These are phyloP conservation scores for Clonostachys solani DNA, from an alignment of 2,329 filamentous ascomycete species.

Conservation along the genomic window DNA sequence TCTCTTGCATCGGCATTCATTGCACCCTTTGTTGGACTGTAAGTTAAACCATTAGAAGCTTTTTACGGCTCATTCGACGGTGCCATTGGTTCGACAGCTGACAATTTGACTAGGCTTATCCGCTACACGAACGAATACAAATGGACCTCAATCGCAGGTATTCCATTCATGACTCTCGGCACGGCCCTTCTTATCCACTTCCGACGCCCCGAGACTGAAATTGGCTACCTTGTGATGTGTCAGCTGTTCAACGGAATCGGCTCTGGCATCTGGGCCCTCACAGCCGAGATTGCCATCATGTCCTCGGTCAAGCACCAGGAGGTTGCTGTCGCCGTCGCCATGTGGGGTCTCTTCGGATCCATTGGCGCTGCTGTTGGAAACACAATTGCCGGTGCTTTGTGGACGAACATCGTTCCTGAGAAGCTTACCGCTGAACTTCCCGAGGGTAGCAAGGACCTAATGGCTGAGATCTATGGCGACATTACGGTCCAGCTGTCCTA, in stretches of 20 bases:
- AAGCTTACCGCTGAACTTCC: slow-evolving; percentile 33
- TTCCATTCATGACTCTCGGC: slow-evolving; percentile 30
- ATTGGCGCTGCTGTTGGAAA: slow-evolving; percentile 52
- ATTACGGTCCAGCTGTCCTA: slow-evolving; percentile 45
- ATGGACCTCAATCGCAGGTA: slow-evolving; percentile 24
- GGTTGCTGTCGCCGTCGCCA: slow-evolving; percentile 49
- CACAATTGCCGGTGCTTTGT: slow-evolving; percentile 56
- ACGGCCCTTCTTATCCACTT: slow-evolving; percentile 33
- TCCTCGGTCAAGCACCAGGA: slow-evolving; percentile 48
- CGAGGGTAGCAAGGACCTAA: slow-evolving; percentile 23
- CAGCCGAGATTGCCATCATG: slow-evolving; percentile 49
- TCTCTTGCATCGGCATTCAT: slow-evolving; percentile 40
- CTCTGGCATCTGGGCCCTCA: slow-evolving; percentile 28
- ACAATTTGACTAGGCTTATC: slow-evolving; percentile 22
- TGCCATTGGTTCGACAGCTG: background rate
- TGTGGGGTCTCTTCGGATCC: slow-evolving; percentile 51
- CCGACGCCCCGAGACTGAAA: slow-evolving; percentile 21
- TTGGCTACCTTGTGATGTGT: slow-evolving; percentile 43
- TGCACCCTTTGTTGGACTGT: slow-evolving; percentile 39
- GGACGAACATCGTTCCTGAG: slow-evolving; percentile 45
- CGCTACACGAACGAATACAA: slow-evolving; percentile 36
- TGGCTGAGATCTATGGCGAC: slow-evolving; percentile 33
- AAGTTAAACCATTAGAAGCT: slow-evolving; percentile 5
- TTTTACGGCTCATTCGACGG: background rate
- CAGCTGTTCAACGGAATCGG: slow-evolving; percentile 46